Conservation (phyloP, 441 rosid genomes). For the Adansonia gregorii region DNA sequence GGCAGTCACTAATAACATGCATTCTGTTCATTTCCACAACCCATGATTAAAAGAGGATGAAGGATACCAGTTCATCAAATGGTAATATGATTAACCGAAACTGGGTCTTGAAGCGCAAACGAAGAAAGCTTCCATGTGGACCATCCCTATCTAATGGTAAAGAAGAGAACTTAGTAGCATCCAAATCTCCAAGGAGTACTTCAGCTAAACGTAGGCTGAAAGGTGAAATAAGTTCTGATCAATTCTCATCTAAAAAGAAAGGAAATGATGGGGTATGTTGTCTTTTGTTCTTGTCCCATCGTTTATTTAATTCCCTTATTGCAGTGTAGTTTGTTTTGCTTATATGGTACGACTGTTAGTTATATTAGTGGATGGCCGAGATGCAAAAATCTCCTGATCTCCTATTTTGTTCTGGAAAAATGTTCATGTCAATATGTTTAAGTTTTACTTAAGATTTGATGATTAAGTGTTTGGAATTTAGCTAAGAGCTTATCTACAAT, state of each 20-base stretch:
- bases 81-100: conserved; percentile 79
- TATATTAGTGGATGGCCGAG: too few species aligned
- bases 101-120: conserved; percentile 98
- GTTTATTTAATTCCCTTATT: not conserved
- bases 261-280: conserved; percentile 94
- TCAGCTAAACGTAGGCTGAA: conserved; percentile 61
- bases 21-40: conserved; percentile 34
- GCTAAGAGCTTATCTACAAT: conserved; percentile 14
- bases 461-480: not conserved
- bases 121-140: conserved; percentile 81
- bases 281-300: conserved; percentile 24
- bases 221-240: conserved; percentile 52
- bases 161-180: conserved; percentile 51
- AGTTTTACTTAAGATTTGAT: conserved; percentile 2
- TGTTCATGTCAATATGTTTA: not conserved
- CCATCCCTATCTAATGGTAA: conserved; percentile 60
- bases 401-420: too few species aligned
- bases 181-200: conserved; percentile 55
- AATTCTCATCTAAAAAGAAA: conserved; percentile 74
- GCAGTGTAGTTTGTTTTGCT: not conserved
- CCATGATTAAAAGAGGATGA: conserved; percentile 53
- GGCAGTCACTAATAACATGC: conserved; percentile 29
- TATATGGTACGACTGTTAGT: too few species aligned
- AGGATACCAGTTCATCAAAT: conserved; percentile 57
- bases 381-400: too few species aligned